Evolutionary conservation across 139 green algal genomes (phyloP), one percentile per base, ranked within the genome.

Genomic region (Haematococcus sp.): DNA sequence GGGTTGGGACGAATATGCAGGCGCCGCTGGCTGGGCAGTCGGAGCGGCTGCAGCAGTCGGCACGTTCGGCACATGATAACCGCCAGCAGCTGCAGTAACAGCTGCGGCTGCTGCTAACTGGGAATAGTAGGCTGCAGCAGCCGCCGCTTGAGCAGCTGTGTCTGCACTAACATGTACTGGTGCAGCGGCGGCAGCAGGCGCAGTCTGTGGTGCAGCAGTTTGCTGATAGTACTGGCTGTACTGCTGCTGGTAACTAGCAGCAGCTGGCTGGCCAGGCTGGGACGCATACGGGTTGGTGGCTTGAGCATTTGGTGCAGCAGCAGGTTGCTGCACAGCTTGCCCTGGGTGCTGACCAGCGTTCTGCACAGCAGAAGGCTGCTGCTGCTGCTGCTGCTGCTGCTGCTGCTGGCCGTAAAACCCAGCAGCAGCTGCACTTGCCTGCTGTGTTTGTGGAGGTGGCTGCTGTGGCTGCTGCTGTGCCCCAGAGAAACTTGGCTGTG

Each of bases 191-290:
- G 40, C 40, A 49, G 40, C 7, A 11, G 40, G 7, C 7, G 40
- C 40, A 49, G 40, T 11, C 7, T 22, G 58, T 33, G 23, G n/a
- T 22, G 23, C n/a, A 16, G 11, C n/a, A 16, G n/a, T 34, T 61
- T 19, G n/a, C 58, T 34, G 58, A 28, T 34, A 25, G 23, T 32
- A 61, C 20, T 61, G 52, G 20, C 52, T 61, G 20, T 65, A 30
- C 58, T 65, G 58, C 58, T 65, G 58, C n/a, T 65, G 30, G 58
- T 65, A 30, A n/a, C 34, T 40, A 28, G 58, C 58, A 40, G 58
- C 25, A 34, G n/a, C 58, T 30, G 28, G 58, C n/a, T 28, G 11
- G 4, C 28, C 58, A 40, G 58, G 17, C n/a, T 22, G 17, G 3
- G n/a, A 4, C 34, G 58, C 58, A 34, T 22, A 22, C 34, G 58